phyloP scores from a whole-genome alignment of 306 rosid species.

The Malus fusca region DNA sequence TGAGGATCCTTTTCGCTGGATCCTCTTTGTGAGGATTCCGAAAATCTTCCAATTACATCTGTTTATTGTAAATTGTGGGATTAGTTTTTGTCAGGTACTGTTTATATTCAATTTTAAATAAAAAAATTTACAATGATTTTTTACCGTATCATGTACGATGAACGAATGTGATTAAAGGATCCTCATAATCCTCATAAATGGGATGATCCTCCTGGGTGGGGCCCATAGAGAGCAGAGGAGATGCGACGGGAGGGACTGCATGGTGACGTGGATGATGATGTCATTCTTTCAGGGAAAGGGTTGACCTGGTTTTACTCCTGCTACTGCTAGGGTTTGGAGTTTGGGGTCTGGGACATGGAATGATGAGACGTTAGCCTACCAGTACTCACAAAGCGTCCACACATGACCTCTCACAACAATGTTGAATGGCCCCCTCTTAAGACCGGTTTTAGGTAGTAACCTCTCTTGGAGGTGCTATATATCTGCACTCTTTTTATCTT shows the following conservation, averaged over 20 bases:
- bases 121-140: too few species aligned
- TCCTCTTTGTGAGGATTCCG: too few species aligned
- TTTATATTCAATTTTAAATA: too few species aligned
- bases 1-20: too few species aligned
- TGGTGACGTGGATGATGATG: slow-evolving; percentile 60
- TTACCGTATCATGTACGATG: rapidly evolving
- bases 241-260: slow-evolving; percentile 3
- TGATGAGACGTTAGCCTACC: not conserved
- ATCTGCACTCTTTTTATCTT: too few species aligned
- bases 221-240: not conserved
- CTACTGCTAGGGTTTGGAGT: not conserved
- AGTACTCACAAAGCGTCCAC: not conserved
- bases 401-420: not conserved
- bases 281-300: slow-evolving; percentile 19
- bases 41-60: rapidly evolving
- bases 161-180: rapidly evolving
- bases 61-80: rapidly evolving
- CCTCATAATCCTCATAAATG: rapidly evolving
- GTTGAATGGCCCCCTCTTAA: too few species aligned
- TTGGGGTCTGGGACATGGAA: not conserved
- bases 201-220: not conserved
- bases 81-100: rapidly evolving
- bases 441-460: too few species aligned
- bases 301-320: slow-evolving; percentile 33
- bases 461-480: too few species aligned